Evolutionary conservation across 2,329 filamentous ascomycete genomes (phyloP).

Genomic region (Clarireedia hainanense): DNA sequence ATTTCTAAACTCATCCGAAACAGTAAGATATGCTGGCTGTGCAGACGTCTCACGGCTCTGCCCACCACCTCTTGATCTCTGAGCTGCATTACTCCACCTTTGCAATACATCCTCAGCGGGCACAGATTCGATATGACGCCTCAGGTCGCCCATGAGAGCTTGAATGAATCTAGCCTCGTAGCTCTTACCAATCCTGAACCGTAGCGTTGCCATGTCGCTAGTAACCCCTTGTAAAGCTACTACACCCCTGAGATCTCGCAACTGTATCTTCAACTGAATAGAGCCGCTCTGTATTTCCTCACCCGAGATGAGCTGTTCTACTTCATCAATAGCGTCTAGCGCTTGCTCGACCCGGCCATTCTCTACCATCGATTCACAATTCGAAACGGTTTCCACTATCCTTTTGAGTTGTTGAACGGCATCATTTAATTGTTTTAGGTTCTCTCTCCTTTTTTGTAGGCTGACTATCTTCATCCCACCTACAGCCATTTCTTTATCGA

Average conservation of each 20-base stretch:
- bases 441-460: conserved; percentile 73
- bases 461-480: conserved; percentile 81
- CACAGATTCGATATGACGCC: conserved; percentile 69
- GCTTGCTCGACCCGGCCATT: conserved; percentile 76
- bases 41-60: conserved; percentile 59
- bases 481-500: conserved; percentile 82
- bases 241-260: conserved; percentile 66
- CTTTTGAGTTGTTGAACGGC: conserved; percentile 76
- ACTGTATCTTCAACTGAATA: conserved; percentile 18
- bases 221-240: conserved; percentile 74
- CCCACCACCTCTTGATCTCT: conserved; percentile 55
- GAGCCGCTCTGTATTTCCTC: conserved; percentile 37
- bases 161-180: conserved; percentile 77
- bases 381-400: conserved; percentile 66
- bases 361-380: conserved; percentile 76
- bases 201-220: conserved; percentile 66
- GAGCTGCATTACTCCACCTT: conserved; percentile 74
- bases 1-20: conserved; percentile 61
- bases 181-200: conserved; percentile 74
- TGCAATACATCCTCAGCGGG: conserved; percentile 67
- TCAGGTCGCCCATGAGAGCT: conserved; percentile 70
- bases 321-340: conserved; percentile 64
- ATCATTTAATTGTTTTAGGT: conserved; percentile 72
- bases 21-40: conserved; percentile 66
- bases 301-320: conserved; percentile 77